Base-by-base conservation (phyloP, 2,329 filamentous ascomycete species). In the Nectriaceae sp. region DNA sequence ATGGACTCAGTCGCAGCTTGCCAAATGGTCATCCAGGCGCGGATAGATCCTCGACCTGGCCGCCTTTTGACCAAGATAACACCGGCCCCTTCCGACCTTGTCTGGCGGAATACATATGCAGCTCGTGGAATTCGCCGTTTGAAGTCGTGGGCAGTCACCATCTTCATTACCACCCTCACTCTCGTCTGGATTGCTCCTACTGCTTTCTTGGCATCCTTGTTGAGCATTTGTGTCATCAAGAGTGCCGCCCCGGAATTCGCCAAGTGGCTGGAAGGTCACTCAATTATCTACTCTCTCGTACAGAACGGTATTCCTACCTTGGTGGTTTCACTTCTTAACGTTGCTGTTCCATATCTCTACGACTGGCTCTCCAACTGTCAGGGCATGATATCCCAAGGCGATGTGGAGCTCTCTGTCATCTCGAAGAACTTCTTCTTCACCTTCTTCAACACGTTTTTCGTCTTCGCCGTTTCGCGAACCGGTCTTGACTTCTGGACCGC, bases 381-480 rank as follows among this genome's bases (percentile, higher is more conserved):
- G 73, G 94, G 94, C 41, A 95, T 95, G 85, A 90, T 96, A 43
- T 97, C 94, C 1, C 89, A 91, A 60, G 90, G 90, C 38, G 94
- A 99, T 53, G 86, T 99, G 19, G 94, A 97, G 69, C 78, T 99
- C 5, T 97, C 94, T 0, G 79, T 95, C 38, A 93, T 99, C 56
- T 96, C 90, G 45, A 99, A 99, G 74, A 99, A 97, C 70, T 99
- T 97, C 73, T 96, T 97, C 78, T 99, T 99, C 67, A 92, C 89
- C 10, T 99, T 99, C 71, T 97, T 99, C 82, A 99, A 99, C 71
- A 90, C 97, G 48, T 99, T 99, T 71, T 82, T 97, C 42, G 83
- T 97, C 38, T 97, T 97, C 67, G 95, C 93, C 1, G 80, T 94
- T 21, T 89, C 96, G 39, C 89, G 88, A 45, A 90, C 91, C 4